phyloP scores from a whole-genome alignment of 176 grass and related monocot genomes.

The Phoenix dactylifera region DNA sequence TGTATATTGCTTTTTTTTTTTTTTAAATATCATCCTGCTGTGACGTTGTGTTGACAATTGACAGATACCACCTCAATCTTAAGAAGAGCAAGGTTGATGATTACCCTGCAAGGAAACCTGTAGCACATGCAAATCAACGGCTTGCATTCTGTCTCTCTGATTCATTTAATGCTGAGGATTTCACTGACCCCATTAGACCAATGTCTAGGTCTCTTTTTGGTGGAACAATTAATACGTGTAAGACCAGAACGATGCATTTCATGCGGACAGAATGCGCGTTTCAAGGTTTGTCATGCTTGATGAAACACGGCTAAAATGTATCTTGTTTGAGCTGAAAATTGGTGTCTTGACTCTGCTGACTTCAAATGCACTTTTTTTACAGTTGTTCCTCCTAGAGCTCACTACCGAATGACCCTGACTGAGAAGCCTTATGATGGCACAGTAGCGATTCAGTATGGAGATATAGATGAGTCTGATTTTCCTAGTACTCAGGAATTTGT shows the following conservation, averaged over 20 bases:
- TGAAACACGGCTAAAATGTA: too few species aligned
- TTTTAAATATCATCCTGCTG: slow-evolving; percentile 14
- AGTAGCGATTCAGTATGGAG: slow-evolving; percentile 74
- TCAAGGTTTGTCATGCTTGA: slow-evolving; percentile 47
- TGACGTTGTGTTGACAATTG: slow-evolving; percentile 5
- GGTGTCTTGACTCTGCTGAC: background rate
- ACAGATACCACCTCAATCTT: slow-evolving; percentile 51
- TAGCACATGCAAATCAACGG: slow-evolving; percentile 28
- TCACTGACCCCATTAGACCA: slow-evolving; percentile 50
- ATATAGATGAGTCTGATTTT: slow-evolving; percentile 65
- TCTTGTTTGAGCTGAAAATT: too few species aligned
- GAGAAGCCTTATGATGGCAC: slow-evolving; percentile 73
- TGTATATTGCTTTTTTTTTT: background rate
- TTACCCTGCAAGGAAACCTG: slow-evolving; percentile 43
- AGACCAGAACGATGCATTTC: slow-evolving; percentile 61
- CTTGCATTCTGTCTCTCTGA: slow-evolving; percentile 31
- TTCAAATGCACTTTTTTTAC: slow-evolving; percentile 9
- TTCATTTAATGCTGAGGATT: slow-evolving; percentile 55
- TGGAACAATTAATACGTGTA: slow-evolving; percentile 76
- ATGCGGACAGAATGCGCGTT: slow-evolving; percentile 28
- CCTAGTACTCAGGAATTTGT: slow-evolving; percentile 46
- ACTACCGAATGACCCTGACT: slow-evolving; percentile 45
- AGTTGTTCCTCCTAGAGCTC: slow-evolving; percentile 36
- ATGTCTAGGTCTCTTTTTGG: slow-evolving; percentile 58
- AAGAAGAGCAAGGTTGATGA: slow-evolving; percentile 76